Evolutionary conservation across 345 rosid species (phyloP).

Genomic region (Brassica rapa): DNA sequence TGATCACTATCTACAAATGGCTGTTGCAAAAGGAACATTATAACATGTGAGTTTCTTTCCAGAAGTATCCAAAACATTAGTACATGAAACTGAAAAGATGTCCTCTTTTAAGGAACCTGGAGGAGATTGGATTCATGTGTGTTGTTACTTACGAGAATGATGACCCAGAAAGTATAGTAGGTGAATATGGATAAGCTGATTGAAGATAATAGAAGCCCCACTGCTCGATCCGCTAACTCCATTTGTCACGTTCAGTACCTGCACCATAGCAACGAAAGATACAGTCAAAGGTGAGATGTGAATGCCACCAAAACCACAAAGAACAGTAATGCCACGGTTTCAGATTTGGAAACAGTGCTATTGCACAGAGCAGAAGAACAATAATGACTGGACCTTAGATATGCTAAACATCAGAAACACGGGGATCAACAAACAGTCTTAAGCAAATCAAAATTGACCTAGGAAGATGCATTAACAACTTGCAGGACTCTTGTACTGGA

Average conservation of each 20-base stretch:
- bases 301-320: not conserved
- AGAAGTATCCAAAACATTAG: not conserved
- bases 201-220: slow-evolving; percentile 67
- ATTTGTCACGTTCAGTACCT: slow-evolving; percentile 39
- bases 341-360: slow-evolving; percentile 14
- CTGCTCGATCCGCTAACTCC: slow-evolving; percentile 89
- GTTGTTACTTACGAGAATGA: slow-evolving; percentile 44
- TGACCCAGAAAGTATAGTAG: slow-evolving; percentile 94
- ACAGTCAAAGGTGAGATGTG: not conserved
- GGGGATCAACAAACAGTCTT: slow-evolving; percentile 13
- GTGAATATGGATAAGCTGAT: slow-evolving; percentile 83
- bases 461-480: slow-evolving; percentile 1
- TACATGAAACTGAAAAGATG: not conserved
- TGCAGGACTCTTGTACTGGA: slow-evolving; percentile 15
- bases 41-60: not conserved
- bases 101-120: not conserved
- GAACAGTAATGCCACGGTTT: slow-evolving; percentile 15
- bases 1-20: slow-evolving; percentile 91
- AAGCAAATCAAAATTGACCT: not conserved
- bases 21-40: slow-evolving; percentile 50
- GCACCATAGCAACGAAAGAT: slow-evolving; percentile 25
- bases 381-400: slow-evolving; percentile 1
- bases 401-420: slow-evolving; percentile 9
- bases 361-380: slow-evolving; percentile 4
- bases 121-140: not conserved